Evolutionary conservation across 2,329 filamentous ascomycete species (phyloP).

Genomic region (Cercospora zeae-maydis): DNA sequence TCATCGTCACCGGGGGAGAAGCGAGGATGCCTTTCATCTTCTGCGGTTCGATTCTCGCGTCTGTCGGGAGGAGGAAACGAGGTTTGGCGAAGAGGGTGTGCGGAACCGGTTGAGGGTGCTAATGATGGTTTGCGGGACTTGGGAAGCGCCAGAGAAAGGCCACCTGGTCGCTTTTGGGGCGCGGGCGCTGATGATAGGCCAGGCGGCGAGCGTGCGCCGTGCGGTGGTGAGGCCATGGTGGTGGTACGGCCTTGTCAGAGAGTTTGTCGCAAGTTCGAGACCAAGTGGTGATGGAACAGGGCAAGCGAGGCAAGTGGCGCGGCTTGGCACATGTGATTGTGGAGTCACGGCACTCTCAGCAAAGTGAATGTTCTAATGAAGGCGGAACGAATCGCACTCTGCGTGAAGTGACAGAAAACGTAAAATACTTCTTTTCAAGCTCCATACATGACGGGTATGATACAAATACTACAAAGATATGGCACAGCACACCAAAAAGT

Average conservation of each 20-base stretch:
- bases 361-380: not conserved
- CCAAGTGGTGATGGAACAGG: not conserved
- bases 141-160: slow-evolving; percentile 53
- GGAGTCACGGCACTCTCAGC: not conserved
- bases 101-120: slow-evolving; percentile 49
- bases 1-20: slow-evolving; percentile 33
- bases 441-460: not conserved
- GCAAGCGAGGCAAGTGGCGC: not conserved
- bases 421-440: not conserved
- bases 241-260: slow-evolving; percentile 3
- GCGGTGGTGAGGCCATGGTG: slow-evolving; percentile 27
- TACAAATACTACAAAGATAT: not conserved
- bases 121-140: slow-evolving; percentile 70
- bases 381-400: not conserved
- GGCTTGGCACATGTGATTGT: slow-evolving; percentile 4
- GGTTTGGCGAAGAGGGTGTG: slow-evolving; percentile 73
- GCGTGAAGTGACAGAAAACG: not conserved
- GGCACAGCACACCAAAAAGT: not conserved
- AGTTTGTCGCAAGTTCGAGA: not conserved
- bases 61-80: slow-evolving; percentile 64
- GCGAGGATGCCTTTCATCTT: slow-evolving; percentile 16
- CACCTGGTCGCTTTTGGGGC: slow-evolving; percentile 57
- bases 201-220: slow-evolving; percentile 27
- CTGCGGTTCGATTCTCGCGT: slow-evolving; percentile 43
- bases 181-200: slow-evolving; percentile 25